A percentile compares a stretch with the other conserved stretches of the same genome.
phyloP scores from a whole-genome alignment of 805 yeast genomes.

The Grigorovia transvaalensis region DNA sequence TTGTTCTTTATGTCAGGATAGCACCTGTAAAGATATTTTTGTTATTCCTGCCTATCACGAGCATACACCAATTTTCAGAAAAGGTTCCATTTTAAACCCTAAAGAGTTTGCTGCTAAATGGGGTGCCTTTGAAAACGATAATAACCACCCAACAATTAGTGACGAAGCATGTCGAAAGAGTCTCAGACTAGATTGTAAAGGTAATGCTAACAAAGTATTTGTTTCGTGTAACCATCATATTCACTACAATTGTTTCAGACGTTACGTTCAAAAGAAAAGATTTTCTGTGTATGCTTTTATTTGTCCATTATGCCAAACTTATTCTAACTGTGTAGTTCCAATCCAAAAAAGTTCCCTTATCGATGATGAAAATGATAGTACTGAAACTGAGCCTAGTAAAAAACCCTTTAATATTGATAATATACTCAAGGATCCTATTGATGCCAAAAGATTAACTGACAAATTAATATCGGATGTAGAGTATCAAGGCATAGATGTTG shows the following conservation, averaged over 20 bases:
- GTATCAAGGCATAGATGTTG: constrained; percentile 9
- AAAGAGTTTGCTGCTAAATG: constrained; percentile 24
- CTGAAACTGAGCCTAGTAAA: not conserved
- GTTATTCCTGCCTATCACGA: constrained; percentile 48
- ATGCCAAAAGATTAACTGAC: constrained; percentile 7
- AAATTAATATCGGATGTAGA: constrained; percentile 11
- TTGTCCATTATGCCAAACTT: constrained; percentile 91
- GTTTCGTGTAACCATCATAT: constrained; percentile 91
- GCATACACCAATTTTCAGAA: constrained; percentile 41
- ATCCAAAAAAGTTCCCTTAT: constrained; percentile 11
- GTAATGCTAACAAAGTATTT: constrained; percentile 31
- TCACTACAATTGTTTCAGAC: constrained; percentile 70
- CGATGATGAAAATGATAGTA: not conserved
- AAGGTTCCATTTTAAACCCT: constrained; percentile 18
- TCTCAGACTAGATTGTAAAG: constrained; percentile 8
- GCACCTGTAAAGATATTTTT: constrained; percentile 39
- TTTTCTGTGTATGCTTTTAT: constrained; percentile 54
- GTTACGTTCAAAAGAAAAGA: constrained; percentile 53
- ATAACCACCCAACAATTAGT: constrained; percentile 14
- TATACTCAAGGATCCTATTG: constrained; percentile 1
- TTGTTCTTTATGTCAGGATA: constrained; percentile 54
- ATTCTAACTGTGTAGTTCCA: constrained; percentile 30
- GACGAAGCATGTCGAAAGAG: constrained; percentile 10
- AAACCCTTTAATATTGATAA: not conserved
- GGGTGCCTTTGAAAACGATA: constrained; percentile 22